Percentiles rank a stretch among this genome's conserved stretches.
Evolutionary conservation across 2,329 filamentous ascomycete species (phyloP).

Genomic region (Microcyclosporella mali): DNA sequence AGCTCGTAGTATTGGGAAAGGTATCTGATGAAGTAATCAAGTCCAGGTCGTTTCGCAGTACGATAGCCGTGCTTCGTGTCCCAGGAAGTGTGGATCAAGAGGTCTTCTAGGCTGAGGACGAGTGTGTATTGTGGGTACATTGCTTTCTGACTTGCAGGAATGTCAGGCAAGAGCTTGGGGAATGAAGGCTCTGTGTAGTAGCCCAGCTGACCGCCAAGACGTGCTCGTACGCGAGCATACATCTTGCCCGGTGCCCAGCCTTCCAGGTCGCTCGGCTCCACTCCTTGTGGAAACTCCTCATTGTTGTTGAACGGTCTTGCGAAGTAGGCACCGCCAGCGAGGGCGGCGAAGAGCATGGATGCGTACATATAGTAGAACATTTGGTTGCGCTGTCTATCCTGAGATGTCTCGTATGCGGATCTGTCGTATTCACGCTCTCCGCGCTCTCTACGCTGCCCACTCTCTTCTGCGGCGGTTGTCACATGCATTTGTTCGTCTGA

Average conservation of each 20-base stretch:
- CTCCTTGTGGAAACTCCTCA: constrained; percentile 58
- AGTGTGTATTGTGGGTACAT: constrained; percentile 72
- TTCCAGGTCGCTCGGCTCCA: constrained; percentile 59
- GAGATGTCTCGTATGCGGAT: constrained; percentile 82
- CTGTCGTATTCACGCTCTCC: constrained; percentile 64
- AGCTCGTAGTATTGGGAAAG: constrained; percentile 97
- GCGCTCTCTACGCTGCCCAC: constrained; percentile 28
- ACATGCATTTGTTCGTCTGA: constrained; percentile 22
- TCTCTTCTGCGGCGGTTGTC: constrained; percentile 30
- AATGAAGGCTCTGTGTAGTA: constrained; percentile 98
- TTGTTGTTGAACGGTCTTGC: constrained; percentile 77
- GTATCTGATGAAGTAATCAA: constrained; percentile 96
- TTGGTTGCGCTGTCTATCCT: constrained; percentile 71
- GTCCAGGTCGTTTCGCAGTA: constrained; percentile 85
- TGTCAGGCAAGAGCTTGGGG: constrained; percentile 80
- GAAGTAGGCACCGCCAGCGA: constrained; percentile 63
- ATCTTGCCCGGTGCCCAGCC: constrained; percentile 71
- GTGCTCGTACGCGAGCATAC: constrained; percentile 73
- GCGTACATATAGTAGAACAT: constrained; percentile 71
- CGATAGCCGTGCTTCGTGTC: constrained; percentile 89
- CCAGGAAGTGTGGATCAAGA: constrained; percentile 94
- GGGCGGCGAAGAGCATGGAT: constrained; percentile 49
- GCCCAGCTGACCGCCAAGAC: constrained; percentile 67
- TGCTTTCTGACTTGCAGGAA: constrained; percentile 63
- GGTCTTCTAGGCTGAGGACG: constrained; percentile 85